Conservation (phyloP, 1,284 basidiomycete genomes). For the Crepidotus sp. region DNA sequence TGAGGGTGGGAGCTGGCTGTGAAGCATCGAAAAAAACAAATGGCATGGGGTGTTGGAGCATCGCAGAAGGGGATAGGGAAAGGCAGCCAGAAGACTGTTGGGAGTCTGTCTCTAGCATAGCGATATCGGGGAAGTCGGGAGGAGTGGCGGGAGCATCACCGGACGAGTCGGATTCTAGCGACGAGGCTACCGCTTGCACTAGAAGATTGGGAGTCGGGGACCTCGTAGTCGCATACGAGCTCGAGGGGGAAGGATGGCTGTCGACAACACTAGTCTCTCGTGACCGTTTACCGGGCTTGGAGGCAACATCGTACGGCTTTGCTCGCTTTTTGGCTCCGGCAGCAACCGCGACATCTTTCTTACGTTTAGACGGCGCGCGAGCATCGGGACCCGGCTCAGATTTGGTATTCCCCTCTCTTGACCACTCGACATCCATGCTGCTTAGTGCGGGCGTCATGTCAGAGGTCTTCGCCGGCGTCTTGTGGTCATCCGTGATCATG, state of each 20-base stretch:
- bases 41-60: conserved; percentile 33
- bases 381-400: conserved; percentile 21
- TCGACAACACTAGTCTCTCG: conserved; percentile 43
- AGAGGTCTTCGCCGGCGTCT: conserved; percentile 47
- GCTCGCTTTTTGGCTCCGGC: conserved; percentile 34
- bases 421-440: conserved; percentile 39
- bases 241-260: conserved; percentile 42
- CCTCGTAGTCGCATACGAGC: conserved; percentile 35
- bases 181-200: conserved; percentile 4
- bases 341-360: conserved; percentile 26
- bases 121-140: conserved; percentile 14
- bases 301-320: conserved; percentile 50
- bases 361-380: conserved; percentile 18
- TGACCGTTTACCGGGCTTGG: conserved; percentile 35
- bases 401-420: conserved; percentile 23
- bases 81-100: conserved; percentile 6
- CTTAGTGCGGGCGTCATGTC: conserved; percentile 18
- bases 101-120: conserved; percentile 8
- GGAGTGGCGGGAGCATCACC: conserved; percentile 16
- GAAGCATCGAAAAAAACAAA: conserved; percentile 54
- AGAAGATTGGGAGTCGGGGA: conserved; percentile 36
- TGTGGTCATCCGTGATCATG: conserved; percentile 99
- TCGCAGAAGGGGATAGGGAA: conserved; percentile 19
- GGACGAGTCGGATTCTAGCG: conserved; percentile 17
- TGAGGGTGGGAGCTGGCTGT: conserved; percentile 36